Evolutionary conservation across 805 yeast genomes (phyloP).

Genomic region (Lipomyces yamanashiensis): DNA sequence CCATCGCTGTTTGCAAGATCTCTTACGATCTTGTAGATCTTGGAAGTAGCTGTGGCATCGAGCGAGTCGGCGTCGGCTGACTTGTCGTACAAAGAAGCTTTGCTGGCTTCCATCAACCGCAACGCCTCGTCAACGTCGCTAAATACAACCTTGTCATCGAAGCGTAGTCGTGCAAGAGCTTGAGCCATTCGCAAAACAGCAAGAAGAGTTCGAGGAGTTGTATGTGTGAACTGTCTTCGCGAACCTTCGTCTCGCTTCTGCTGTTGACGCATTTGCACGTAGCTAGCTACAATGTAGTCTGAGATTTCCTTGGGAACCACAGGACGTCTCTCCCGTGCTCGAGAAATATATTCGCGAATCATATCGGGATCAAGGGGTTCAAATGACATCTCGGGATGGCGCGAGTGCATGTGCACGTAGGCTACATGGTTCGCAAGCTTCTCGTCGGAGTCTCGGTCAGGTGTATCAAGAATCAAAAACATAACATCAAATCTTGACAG

Average conservation of each 20-base stretch:
- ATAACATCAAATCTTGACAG: slow-evolving; percentile 91
- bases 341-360: slow-evolving; percentile 84
- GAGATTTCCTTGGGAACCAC: slow-evolving; percentile 81
- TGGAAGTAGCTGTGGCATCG: slow-evolving; percentile 69
- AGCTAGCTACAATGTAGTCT: slow-evolving; percentile 81
- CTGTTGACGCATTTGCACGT: slow-evolving; percentile 91
- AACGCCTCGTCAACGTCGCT: slow-evolving; percentile 96
- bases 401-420: slow-evolving; percentile 90
- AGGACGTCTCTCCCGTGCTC: slow-evolving; percentile 86
- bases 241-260: slow-evolving; percentile 79
- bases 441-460: slow-evolving; percentile 78
- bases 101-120: slow-evolving; percentile 83
- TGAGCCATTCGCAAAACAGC: slow-evolving; percentile 92
- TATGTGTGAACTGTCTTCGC: slow-evolving; percentile 79
- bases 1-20: slow-evolving; percentile 55
- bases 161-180: slow-evolving; percentile 89
- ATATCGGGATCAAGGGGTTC: slow-evolving; percentile 78
- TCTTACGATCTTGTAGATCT: slow-evolving; percentile 72
- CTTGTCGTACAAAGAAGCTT: slow-evolving; percentile 69
- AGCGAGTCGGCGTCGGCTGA: slow-evolving; percentile 50
- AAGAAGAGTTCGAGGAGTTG: slow-evolving; percentile 92
- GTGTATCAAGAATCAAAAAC: slow-evolving; percentile 84
- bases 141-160: slow-evolving; percentile 67
- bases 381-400: slow-evolving; percentile 77
- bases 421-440: slow-evolving; percentile 92